Evolutionary conservation across 139 green algal species (phyloP).

Genomic region (Micractinium conductrix): DNA sequence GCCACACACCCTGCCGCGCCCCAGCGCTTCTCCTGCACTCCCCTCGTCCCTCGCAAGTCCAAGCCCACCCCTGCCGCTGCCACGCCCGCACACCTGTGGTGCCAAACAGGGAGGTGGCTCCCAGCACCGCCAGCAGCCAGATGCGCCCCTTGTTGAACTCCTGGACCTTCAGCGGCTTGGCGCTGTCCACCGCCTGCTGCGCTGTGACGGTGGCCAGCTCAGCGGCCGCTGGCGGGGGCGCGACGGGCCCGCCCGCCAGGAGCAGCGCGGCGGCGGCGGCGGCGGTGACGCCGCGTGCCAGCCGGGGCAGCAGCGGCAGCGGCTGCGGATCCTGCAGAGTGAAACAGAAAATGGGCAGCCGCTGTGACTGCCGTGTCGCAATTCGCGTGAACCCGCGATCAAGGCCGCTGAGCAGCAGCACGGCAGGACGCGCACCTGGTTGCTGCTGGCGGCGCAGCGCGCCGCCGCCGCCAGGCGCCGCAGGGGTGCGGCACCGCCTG

Average conservation of each 20-base stretch:
- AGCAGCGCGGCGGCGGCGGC: conserved; percentile 10
- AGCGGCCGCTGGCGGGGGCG: conserved; percentile 1
- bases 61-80: not conserved
- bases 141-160: conserved; percentile 73
- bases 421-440: not conserved
- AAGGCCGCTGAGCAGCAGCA: too few relatives aligned
- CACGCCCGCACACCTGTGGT: conserved; percentile 33
- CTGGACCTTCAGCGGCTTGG: conserved; percentile 70
- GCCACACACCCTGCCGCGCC: not conserved
- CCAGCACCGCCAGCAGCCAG: conserved; percentile 72
- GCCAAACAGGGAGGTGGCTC: conserved; percentile 70
- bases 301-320: not conserved
- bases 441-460: conserved; percentile 1
- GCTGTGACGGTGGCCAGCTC: conserved; percentile 65
- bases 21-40: not conserved
- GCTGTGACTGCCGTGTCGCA: too few relatives aligned
- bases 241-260: not conserved
- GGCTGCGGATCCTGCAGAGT: not conserved
- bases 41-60: not conserved
- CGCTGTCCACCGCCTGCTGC: conserved; percentile 50
- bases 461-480: not conserved
- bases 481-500: too few relatives aligned
- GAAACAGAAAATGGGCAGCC: not conserved
- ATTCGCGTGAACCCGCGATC: too few relatives aligned
- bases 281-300: not conserved